Percentiles rank a stretch among this genome's conserved stretches.
Conservation (phyloP, 805 yeast species). For the Brettanomyces custersianus region DNA sequence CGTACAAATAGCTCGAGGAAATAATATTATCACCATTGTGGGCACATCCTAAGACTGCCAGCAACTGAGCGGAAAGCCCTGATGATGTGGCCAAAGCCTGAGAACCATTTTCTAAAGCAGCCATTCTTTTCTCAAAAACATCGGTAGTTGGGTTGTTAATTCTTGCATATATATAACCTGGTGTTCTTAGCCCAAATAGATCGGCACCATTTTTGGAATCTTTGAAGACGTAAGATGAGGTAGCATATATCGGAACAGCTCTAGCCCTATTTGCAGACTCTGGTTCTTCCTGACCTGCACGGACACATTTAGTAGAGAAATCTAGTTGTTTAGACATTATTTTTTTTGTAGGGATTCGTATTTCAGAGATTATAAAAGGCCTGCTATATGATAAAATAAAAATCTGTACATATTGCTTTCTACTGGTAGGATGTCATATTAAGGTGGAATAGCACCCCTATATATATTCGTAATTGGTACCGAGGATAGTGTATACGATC, state of each 20-base stretch:
- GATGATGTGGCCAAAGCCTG: constrained; percentile 86
- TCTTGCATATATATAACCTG: constrained; percentile 85
- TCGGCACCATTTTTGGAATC: constrained; percentile 90
- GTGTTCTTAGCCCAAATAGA: constrained; percentile 73
- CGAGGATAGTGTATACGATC: too few species aligned
- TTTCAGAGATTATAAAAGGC: too few species aligned
- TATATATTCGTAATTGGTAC: too few species aligned
- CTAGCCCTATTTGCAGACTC: constrained; percentile 58
- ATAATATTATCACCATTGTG: constrained; percentile 85
- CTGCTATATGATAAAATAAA: too few species aligned
- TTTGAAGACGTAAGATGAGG: constrained; percentile 81
- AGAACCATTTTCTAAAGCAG: constrained; percentile 87
- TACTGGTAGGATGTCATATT: too few species aligned
- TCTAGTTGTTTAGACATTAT: neutral
- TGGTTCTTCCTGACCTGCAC: constrained; percentile 83
- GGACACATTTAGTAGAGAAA: constrained; percentile 48
- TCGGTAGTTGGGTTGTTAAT: constrained; percentile 89
- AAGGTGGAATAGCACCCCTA: too few species aligned
- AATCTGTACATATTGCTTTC: too few species aligned
- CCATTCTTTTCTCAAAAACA: constrained; percentile 84
- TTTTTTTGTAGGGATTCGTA: constrained; percentile 3
- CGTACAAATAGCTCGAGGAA: constrained; percentile 80
- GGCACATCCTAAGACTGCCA: constrained; percentile 77
- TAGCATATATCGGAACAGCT: constrained; percentile 90
- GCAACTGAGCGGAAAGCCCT: constrained; percentile 94